Conservation (phyloP, 1,139 yeast genomes). For the Pichiaceae sp. region DNA sequence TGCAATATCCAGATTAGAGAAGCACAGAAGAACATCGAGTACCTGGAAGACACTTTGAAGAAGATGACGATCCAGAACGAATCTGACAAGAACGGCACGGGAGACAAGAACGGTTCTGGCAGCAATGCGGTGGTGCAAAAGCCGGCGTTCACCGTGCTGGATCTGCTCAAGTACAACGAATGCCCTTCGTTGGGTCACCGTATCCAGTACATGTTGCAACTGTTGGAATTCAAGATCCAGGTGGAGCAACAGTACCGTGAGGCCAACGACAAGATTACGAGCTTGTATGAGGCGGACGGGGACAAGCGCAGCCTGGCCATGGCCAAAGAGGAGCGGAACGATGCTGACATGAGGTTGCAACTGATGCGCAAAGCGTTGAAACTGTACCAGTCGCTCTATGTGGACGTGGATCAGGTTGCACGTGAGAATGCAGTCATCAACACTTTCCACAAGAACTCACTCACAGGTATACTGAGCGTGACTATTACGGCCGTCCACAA, state of each 20-base stretch:
- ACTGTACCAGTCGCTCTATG: conserved; percentile 83
- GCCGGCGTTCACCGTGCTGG: conserved; percentile 59
- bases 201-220: conserved; percentile 91
- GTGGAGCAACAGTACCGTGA: conserved; percentile 90
- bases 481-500: conserved; percentile 72
- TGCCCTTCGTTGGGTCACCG: conserved; percentile 94
- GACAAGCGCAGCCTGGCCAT: conserved; percentile 80
- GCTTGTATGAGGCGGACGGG: conserved; percentile 82
- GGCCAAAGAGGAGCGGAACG: conserved; percentile 81
- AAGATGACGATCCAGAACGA: conserved; percentile 14
- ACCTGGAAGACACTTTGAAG: conserved; percentile 64
- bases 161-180: conserved; percentile 81
- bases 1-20: conserved; percentile 89
- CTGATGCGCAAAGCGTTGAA: conserved; percentile 75
- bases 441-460: conserved; percentile 70
- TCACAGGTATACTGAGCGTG: conserved; percentile 70
- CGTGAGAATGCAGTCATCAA: conserved; percentile 58
- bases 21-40: conserved; percentile 84
- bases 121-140: conserved; percentile 11
- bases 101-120: background rate
- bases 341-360: conserved; percentile 79
- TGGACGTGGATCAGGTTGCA: conserved; percentile 56
- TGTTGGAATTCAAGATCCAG: conserved; percentile 83
- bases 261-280: conserved; percentile 84
- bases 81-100: conserved; percentile 2